phyloP scores from a whole-genome alignment of 305 asterid genomes.

The Fraxinus platypoda region DNA sequence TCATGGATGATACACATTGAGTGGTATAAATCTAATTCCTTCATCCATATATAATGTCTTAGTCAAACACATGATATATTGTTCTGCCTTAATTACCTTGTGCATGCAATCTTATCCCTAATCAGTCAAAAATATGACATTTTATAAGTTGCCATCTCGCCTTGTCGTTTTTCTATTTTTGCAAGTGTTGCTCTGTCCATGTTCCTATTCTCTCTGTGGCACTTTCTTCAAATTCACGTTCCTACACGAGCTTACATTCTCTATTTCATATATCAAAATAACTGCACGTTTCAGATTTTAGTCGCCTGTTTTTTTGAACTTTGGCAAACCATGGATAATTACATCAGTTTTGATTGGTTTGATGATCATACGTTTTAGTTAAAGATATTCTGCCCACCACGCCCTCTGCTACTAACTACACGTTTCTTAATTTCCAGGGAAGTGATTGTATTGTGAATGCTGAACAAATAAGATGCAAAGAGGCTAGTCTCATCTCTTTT shows the following conservation, averaged over 20 bases:
- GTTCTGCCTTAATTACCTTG: not conserved
- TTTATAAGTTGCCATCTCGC: not conserved
- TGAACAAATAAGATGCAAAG: not conserved
- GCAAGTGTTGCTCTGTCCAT: no score
- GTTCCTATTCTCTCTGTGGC: no score
- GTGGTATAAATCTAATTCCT: not conserved
- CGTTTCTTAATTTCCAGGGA: not conserved
- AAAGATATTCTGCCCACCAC: not conserved
- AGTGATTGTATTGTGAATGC: not conserved
- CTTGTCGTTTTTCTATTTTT: not conserved
- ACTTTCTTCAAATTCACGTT: no score
- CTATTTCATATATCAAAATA: not conserved
- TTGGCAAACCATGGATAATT: not conserved
- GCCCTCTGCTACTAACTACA: not conserved
- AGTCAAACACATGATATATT: not conserved
- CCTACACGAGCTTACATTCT: not conserved
- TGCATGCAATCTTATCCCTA: not conserved
- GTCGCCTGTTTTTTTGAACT: not conserved
- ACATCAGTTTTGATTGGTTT: not conserved
- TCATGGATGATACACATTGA: conserved; percentile 44
- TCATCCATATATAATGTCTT: not conserved
- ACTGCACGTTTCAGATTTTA: not conserved
- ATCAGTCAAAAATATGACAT: not conserved
- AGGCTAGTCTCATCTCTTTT: not conserved
- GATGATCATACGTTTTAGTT: not conserved